A percentile compares a stretch with the other conserved stretches of the same genome.
Conservation (phyloP, 306 rosid genomes). For the Ziziphus jujuba region DNA sequence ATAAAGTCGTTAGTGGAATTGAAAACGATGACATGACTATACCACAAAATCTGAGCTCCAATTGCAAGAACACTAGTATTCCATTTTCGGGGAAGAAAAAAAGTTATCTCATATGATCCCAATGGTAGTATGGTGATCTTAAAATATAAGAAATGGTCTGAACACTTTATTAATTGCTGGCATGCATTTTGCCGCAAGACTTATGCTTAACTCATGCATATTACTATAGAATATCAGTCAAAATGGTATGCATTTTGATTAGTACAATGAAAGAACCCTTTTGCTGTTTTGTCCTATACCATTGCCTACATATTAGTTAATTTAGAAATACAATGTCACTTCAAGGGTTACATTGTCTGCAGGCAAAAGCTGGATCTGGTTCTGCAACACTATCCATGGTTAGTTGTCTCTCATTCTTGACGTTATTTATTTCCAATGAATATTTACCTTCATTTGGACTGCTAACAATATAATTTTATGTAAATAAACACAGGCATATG, state of each 20-base stretch:
- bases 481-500: slow-evolving; percentile 62
- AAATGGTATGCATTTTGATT: neutral
- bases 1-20: no score
- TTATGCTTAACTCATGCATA: no score
- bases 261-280: neutral
- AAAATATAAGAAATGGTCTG: no score
- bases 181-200: no score
- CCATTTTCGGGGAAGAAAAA: no score
- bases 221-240: neutral
- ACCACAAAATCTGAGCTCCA: no score
- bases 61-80: no score
- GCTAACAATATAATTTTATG: neutral
- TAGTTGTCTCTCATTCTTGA: slow-evolving; percentile 9
- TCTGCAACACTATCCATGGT: slow-evolving; percentile 99
- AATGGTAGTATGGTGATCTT: no score
- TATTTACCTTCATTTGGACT: slow-evolving; percentile 4
- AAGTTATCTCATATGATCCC: no score
- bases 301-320: neutral
- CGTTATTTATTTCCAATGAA: neutral
- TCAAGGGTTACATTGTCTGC: slow-evolving; percentile 22
- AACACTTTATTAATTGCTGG: no score
- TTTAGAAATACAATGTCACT: slow-evolving; percentile 24
- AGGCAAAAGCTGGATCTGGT: slow-evolving; percentile 99
- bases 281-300: neutral
- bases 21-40: no score